phyloP scores from a whole-genome alignment of 2,329 filamentous ascomycete species.

The Colletotrichum scovillei region DNA sequence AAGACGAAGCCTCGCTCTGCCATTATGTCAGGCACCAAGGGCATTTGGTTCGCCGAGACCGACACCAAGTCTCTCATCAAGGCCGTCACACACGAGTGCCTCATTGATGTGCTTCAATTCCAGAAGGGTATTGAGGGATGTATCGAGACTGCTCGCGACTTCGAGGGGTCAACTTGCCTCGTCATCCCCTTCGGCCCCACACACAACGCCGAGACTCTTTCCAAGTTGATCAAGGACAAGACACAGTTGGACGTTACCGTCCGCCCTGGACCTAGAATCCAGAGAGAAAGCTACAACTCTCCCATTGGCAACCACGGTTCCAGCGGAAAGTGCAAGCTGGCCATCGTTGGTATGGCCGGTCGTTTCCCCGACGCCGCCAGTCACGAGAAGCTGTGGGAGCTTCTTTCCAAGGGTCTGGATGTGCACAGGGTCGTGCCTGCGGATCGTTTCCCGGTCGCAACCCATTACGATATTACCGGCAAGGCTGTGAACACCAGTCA shows the following conservation, averaged over 20 bases:
- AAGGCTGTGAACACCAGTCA: constrained; percentile 70
- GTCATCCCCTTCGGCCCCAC: constrained; percentile 63
- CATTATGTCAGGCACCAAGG: constrained; percentile 63
- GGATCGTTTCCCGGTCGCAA: constrained; percentile 71
- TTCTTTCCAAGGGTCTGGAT: constrained; percentile 73
- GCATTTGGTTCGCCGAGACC: constrained; percentile 52
- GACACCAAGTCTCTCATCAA: constrained; percentile 55
- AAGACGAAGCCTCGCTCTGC: constrained; percentile 57
- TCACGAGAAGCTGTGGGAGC: constrained; percentile 58
- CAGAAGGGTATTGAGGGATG: constrained; percentile 60
- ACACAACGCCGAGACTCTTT: constrained; percentile 59
- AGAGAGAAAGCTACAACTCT: constrained; percentile 46
- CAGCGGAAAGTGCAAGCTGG: constrained; percentile 73
- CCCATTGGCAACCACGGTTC: constrained; percentile 60
- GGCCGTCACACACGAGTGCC: constrained; percentile 58
- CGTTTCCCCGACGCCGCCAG: constrained; percentile 55
- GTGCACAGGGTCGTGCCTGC: constrained; percentile 68
- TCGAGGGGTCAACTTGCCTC: constrained; percentile 53
- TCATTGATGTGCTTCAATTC: constrained; percentile 62
- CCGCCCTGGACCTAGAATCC: constrained; percentile 48
- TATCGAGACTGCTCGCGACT: constrained; percentile 53
- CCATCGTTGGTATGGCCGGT: constrained; percentile 76
- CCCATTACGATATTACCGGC: constrained; percentile 70
- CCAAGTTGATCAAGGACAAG: constrained; percentile 53
- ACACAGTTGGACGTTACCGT: constrained; percentile 57